Percentiles rank a stretch among this genome's conserved stretches.
Evolutionary conservation across 169 alveolate genomes (phyloP).

Genomic region (Plasmodium gonderi): DNA sequence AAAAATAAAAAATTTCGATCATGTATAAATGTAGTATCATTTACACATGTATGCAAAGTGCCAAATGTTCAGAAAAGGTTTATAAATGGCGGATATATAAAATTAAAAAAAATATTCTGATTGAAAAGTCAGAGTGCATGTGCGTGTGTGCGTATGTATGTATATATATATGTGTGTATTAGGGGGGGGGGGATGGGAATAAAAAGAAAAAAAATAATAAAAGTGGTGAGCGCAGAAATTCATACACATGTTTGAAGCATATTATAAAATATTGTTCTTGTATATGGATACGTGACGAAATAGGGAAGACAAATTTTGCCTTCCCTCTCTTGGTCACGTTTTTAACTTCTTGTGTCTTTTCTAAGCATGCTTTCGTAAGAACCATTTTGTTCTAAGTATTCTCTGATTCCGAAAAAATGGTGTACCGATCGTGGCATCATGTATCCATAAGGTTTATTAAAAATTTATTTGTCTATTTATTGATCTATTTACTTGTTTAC

Average conservation of each 20-base stretch:
- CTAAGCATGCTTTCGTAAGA: background rate
- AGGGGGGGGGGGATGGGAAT: no score
- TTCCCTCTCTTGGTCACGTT: background rate
- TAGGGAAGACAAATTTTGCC: background rate
- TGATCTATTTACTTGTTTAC: no score
- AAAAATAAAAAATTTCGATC: background rate
- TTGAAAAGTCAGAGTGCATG: no score
- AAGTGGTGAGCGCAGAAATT: background rate
- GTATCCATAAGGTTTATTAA: background rate
- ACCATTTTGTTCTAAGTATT: background rate
- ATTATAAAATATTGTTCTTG: background rate
- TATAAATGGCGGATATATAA: background rate
- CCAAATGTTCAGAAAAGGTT: background rate
- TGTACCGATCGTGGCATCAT: background rate
- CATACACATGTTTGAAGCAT: background rate
- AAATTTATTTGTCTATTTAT: no score
- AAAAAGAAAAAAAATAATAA: background rate
- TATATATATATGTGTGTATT: no score
- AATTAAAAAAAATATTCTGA: background rate
- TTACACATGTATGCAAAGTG: background rate
- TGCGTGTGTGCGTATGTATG: no score
- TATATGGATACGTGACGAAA: background rate
- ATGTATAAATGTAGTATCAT: background rate
- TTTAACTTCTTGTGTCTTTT: no score
- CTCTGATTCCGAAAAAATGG: background rate